These are phyloP conservation scores for Gracilariopsis chorda DNA, from an alignment of 23 red algal genomes.

Conservation along the genomic window DNA sequence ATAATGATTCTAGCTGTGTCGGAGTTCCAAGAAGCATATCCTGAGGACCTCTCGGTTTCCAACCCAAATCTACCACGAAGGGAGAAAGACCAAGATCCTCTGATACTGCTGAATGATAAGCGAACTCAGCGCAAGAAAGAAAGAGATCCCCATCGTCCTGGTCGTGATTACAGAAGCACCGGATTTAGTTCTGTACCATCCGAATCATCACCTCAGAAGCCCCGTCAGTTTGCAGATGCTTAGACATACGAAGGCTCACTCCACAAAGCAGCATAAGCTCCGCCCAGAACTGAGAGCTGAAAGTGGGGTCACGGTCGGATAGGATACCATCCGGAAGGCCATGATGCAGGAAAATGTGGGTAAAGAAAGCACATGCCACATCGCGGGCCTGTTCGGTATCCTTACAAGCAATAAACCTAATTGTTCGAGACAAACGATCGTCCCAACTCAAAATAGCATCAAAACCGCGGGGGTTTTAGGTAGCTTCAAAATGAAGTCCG, in stretches of 20 bases:
- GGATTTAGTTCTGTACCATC: background rate
- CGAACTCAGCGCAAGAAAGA: background rate
- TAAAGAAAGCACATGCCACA: background rate
- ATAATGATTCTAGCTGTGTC: too few relatives aligned
- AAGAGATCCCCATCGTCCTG: background rate
- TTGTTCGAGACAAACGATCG: background rate
- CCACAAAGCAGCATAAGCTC: background rate
- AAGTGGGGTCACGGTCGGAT: background rate
- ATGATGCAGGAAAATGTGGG: background rate
- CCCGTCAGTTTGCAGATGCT: background rate
- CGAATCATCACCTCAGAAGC: background rate
- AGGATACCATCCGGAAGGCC: background rate
- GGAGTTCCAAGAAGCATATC: too few relatives aligned
- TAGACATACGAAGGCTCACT: background rate
- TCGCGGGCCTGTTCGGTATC: background rate
- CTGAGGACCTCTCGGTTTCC: too few relatives aligned
- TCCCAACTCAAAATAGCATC: background rate
- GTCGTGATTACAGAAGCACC: background rate
- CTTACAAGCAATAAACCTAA: background rate
- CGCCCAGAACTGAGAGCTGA: background rate
- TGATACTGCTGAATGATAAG: background rate
- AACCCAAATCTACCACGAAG: too few relatives aligned
- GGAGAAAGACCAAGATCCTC: background rate
- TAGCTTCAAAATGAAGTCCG: background rate
- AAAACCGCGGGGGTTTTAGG: background rate